Evolutionary conservation across 2,329 filamentous ascomycete genomes (phyloP), one percentile per base, ranked within the genome.

Genomic region (Penicillium janthinellum): DNA sequence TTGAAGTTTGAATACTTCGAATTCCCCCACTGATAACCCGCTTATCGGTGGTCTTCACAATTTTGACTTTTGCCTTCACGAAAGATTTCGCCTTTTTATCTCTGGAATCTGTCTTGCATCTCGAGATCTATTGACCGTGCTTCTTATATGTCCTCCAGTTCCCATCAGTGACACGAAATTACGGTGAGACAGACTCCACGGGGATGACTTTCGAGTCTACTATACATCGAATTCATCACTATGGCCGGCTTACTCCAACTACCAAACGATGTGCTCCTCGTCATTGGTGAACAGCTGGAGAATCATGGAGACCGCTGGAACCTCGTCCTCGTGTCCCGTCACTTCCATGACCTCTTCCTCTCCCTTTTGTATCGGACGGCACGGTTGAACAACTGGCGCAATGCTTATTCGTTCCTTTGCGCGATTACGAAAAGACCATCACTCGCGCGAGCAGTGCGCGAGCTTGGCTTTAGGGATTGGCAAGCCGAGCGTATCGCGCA

Each of bases 241-340:
- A 49, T 49, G 47, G n/a, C 31, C 31, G 3, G 14, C 5, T 15
- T 22, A 15, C 7, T 47, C 5, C 25, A n/a, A 5, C 28, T 70
- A 25, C 60, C 73, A 22, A 70, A 70, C 62, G 72, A 74, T 56
- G 64, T 76, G 47, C 62, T 73, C 20, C 60, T 70, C n/a, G 54
- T 72, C 31, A 56, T 72, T 25, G 71, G 70, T 47, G 70, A 73
- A 39, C 65, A 63, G 3, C 45, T 72, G 25, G 63, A 73, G 39
- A 53, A 62, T n/a, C 66, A 65, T 20, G 20, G 44, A 45, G 70
- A 73, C 20, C 64, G 71, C 17, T 68, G 67, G 50, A 70, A 68
- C 31, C 64, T 72, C 11, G 48, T 70, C 12, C 68, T 71, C 42
- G 66, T 69, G 10, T 72, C 62, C 17, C 64, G 38, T 15, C 67